Base-by-base conservation (phyloP, 2,329 filamentous ascomycete genomes). In the Fusarium phyllophilum region DNA sequence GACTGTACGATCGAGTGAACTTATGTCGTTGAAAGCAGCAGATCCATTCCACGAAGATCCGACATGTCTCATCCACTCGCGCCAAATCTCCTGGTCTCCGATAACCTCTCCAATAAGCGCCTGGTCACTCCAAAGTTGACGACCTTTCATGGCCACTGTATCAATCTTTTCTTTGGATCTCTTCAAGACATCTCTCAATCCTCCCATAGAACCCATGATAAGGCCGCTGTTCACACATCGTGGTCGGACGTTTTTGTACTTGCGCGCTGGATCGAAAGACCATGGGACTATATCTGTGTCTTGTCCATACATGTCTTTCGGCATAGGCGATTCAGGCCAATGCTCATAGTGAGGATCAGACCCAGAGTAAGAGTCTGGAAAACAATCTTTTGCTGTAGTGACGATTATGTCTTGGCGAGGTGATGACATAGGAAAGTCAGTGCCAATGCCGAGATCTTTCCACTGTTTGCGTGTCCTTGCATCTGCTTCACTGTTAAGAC, bases 81-180 rank as follows among this genome's bases (percentile, higher is more conserved):
- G 80, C 78, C 80, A 83, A 38, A 82, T 78, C 66, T 83, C 80
- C 57, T 84, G 82, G 26, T 84, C 82, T 15, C 81, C 82, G 13
- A 83, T 79, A n/a, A 83, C 81, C 41, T 84, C 82, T 1, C 76
- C 82, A 4, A 84, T 70, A 10, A 84, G 79, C 0, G 82, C 81
- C 56, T 84, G 82, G 44, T 83, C 81, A 68, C 81, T 83, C 82
- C 81, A 83, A 14, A 82, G 79, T 62, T 83, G 82, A 2, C 81
- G 78, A 5, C 79, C 82, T 10, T 66, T 69, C 64, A 73, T 76
- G 9, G 78, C 74, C 2, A 75, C 76, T 3, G 31, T 48, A 5
- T 81, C 77, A 7, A 81, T 68, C 58, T 83, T 83, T 1, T 79
- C 77, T 22, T 76, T 79, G 33, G 70, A 73, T 22, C 79, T 71